A percentile compares a stretch with the other conserved stretches of the same genome.
Evolutionary conservation across 495 filamentous ascomycete species (phyloP).

Genomic region (Daldinia loculata): DNA sequence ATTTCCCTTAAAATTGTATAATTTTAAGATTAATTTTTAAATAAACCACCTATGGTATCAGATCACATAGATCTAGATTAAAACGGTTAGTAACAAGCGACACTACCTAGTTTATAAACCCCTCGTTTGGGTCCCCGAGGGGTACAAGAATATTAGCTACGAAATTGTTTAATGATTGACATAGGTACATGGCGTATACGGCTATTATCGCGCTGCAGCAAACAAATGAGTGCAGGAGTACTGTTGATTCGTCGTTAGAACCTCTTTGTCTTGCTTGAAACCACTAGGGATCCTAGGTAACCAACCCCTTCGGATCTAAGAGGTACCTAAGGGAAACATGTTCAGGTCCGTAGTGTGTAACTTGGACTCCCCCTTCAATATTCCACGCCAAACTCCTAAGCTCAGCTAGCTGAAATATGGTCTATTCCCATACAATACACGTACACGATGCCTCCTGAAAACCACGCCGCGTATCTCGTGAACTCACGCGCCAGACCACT

Average conservation of each 20-base stretch:
- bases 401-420: not conserved
- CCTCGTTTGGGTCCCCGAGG: too few species aligned
- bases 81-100: too few species aligned
- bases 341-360: not conserved
- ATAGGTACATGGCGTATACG: too few species aligned
- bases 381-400: not conserved
- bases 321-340: too few species aligned
- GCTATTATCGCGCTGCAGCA: too few species aligned
- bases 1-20: too few species aligned
- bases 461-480: conserved; percentile 15
- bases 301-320: not conserved
- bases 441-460: conserved; percentile 13
- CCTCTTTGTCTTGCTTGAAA: not conserved
- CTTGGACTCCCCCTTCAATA: not conserved
- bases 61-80: too few species aligned
- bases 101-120: too few species aligned
- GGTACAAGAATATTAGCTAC: too few species aligned
- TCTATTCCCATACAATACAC: not conserved
- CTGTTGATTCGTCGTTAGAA: not conserved
- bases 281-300: not conserved
- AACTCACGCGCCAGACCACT: conserved; percentile 28
- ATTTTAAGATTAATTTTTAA: too few species aligned
- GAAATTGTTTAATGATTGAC: too few species aligned
- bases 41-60: too few species aligned
- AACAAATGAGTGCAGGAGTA: not conserved